Evolutionary conservation across 345 rosid species (phyloP).

Genomic region (Linum lewisii): DNA sequence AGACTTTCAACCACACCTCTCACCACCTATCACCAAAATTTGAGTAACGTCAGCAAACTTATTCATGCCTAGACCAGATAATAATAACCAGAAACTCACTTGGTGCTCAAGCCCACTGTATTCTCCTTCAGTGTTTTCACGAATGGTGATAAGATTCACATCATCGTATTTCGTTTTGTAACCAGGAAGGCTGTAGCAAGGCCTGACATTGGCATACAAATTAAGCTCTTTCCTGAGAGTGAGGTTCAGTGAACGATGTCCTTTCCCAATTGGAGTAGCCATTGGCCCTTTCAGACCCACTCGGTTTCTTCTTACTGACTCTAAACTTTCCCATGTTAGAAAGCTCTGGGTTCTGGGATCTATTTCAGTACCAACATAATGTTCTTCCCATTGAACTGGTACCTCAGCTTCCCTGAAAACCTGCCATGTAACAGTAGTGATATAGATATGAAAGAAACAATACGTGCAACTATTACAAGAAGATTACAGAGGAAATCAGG

Average conservation of each 20-base stretch:
- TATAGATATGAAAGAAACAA: not conserved
- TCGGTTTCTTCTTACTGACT: slow-evolving; percentile 72
- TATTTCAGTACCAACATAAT: slow-evolving; percentile 62
- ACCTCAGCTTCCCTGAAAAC: slow-evolving; percentile 72
- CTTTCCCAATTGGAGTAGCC: slow-evolving; percentile 99
- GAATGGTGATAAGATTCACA: slow-evolving; percentile 86
- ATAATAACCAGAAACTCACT: slow-evolving; percentile 31
- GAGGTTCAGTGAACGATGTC: slow-evolving; percentile 91
- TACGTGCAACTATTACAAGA: not conserved
- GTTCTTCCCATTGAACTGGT: slow-evolving; percentile 97
- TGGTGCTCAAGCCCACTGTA: slow-evolving; percentile 99
- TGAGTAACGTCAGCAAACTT: not conserved
- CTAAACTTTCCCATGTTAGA: slow-evolving; percentile 94
- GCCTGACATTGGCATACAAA: slow-evolving; percentile 93
- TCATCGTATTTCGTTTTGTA: slow-evolving; percentile 89
- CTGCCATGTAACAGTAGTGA: slow-evolving; percentile 18
- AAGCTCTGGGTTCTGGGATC: slow-evolving; percentile 99
- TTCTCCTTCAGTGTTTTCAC: slow-evolving; percentile 98
- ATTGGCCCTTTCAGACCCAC: slow-evolving; percentile 99
- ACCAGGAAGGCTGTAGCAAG: slow-evolving; percentile 96
- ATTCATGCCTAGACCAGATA: not conserved
- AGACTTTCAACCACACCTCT: slow-evolving; percentile 99
- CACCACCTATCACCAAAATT: slow-evolving; percentile 55
- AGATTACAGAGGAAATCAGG: too few relatives aligned
- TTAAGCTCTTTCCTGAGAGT: slow-evolving; percentile 95